phyloP scores from a whole-genome alignment of 768 basidiomycete genomes.

The Lactifluus subvellereus region DNA sequence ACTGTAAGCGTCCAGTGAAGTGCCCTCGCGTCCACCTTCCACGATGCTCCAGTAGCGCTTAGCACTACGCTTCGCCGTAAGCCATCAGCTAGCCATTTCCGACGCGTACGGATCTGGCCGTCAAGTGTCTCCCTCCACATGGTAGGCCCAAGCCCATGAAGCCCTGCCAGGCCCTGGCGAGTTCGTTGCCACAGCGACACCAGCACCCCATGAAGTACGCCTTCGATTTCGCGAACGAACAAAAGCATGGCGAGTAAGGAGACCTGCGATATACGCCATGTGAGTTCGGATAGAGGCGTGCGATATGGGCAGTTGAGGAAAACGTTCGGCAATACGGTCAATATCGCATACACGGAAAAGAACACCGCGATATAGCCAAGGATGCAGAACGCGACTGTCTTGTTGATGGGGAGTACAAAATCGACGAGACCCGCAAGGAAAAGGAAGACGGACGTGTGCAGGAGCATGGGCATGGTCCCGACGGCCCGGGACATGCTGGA shows the following conservation, averaged over 20 bases:
- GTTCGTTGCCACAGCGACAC: too few species aligned
- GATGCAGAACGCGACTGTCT: slow-evolving; percentile 1
- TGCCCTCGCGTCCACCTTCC: too few species aligned
- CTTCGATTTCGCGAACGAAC: background rate
- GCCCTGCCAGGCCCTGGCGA: too few species aligned
- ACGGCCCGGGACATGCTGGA: background rate
- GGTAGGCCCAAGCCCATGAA: too few species aligned
- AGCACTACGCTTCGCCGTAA: too few species aligned
- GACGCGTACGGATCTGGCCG: too few species aligned
- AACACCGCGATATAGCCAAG: background rate
- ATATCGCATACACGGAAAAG: background rate
- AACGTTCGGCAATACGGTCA: slow-evolving; percentile 4
- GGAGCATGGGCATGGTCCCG: background rate
- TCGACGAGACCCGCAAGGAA: slow-evolving; percentile 11
- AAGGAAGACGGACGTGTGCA: slow-evolving; percentile 1
- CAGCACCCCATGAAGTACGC: background rate
- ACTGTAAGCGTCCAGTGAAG: too few species aligned
- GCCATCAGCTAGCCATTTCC: too few species aligned
- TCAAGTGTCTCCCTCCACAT: too few species aligned
- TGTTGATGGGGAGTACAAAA: background rate
- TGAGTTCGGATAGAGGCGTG: slow-evolving; percentile 3
- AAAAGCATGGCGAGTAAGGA: background rate
- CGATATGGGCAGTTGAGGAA: slow-evolving; percentile 5
- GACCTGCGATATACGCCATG: background rate
- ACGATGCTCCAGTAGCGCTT: too few species aligned